Percentiles rank a stretch among this genome's conserved stretches.
phyloP scores from a whole-genome alignment of 2,329 filamentous ascomycete species.

The Aspergillus luchuensis region DNA sequence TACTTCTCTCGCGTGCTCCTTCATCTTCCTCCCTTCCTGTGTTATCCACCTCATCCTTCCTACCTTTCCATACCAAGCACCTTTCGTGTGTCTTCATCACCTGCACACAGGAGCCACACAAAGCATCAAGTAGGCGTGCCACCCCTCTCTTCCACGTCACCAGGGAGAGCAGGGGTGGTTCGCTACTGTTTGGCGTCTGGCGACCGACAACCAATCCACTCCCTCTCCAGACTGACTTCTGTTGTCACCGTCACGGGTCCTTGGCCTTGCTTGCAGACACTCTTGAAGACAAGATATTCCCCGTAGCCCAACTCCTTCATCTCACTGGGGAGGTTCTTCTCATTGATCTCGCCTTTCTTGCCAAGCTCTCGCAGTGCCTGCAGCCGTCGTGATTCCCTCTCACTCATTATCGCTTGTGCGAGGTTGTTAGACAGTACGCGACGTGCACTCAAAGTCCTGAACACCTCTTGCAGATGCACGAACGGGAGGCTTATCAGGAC shows the following conservation, averaged over 20 bases:
- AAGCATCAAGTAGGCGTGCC: not conserved
- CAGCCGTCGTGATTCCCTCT: constrained; percentile 34
- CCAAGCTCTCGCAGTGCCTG: constrained; percentile 21
- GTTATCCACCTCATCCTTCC: not conserved
- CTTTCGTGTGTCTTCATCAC: not conserved
- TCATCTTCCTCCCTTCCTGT: not conserved
- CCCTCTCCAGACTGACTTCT: constrained; percentile 17
- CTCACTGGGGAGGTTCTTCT: constrained; percentile 7
- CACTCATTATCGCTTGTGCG: constrained; percentile 26
- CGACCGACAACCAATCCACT: constrained; percentile 21
- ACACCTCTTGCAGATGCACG: constrained; percentile 21
- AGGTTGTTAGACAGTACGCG: constrained; percentile 19
- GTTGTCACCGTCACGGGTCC: not conserved
- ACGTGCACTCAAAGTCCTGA: constrained; percentile 23
- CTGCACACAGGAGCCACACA: not conserved
- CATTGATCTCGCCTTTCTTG: not conserved
- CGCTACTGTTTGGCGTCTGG: not conserved
- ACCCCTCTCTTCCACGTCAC: not conserved
- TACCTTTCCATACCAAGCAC: not conserved
- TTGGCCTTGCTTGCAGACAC: not conserved
- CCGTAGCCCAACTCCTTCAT: constrained; percentile 24
- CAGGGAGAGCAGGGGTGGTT: not conserved
- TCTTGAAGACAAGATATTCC: constrained; percentile 21
- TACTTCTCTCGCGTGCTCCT: not conserved
- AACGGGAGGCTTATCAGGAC: constrained; percentile 34